A percentile compares a stretch with the other conserved stretches of the same genome.
These are phyloP conservation scores for Tylopilus sp. DNA, from an alignment of 768 basidiomycete genomes.

Conservation along the genomic window DNA sequence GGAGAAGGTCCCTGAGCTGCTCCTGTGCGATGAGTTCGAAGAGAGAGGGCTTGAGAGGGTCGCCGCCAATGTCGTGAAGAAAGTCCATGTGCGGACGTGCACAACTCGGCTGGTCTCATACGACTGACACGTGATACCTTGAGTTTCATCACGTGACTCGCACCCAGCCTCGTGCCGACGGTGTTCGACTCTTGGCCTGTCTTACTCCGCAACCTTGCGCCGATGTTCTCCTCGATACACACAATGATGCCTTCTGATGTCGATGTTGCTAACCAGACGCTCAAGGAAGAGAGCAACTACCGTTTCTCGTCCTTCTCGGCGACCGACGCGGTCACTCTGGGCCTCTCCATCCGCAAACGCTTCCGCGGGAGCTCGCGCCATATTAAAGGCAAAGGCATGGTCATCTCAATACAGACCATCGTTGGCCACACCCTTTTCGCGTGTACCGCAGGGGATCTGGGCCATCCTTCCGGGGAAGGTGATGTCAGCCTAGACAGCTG, in stretches of 20 bases:
- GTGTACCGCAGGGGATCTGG: constrained; percentile 81
- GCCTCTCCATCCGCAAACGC: constrained; percentile 78
- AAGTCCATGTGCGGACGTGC: too few species aligned
- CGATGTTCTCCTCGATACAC: constrained; percentile 64
- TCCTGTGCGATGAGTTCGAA: constrained; percentile 95
- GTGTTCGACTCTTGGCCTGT: not conserved
- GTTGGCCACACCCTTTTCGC: constrained; percentile 77
- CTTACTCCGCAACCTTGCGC: constrained; percentile 11
- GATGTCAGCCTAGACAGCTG: constrained; percentile 83
- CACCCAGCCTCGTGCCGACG: not conserved
- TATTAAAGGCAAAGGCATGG: constrained; percentile 73
- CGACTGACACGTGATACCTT: constrained; percentile 27
- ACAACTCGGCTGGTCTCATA: too few species aligned
- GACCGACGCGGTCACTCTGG: constrained; percentile 76
- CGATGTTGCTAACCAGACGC: constrained; percentile 66
- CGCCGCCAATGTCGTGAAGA: constrained; percentile 71
- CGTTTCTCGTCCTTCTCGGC: constrained; percentile 75
- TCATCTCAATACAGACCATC: constrained; percentile 76
- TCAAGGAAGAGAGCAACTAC: constrained; percentile 65
- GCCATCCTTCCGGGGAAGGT: constrained; percentile 58
- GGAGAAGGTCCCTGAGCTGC: constrained; percentile 85
- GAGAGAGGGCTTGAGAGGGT: constrained; percentile 73
- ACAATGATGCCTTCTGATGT: constrained; percentile 64
- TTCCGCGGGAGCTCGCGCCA: constrained; percentile 72
- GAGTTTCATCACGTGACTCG: constrained; percentile 27